Evolutionary conservation across 169 alveolate species (phyloP).

Genomic region (Plasmodium knowlesi): DNA sequence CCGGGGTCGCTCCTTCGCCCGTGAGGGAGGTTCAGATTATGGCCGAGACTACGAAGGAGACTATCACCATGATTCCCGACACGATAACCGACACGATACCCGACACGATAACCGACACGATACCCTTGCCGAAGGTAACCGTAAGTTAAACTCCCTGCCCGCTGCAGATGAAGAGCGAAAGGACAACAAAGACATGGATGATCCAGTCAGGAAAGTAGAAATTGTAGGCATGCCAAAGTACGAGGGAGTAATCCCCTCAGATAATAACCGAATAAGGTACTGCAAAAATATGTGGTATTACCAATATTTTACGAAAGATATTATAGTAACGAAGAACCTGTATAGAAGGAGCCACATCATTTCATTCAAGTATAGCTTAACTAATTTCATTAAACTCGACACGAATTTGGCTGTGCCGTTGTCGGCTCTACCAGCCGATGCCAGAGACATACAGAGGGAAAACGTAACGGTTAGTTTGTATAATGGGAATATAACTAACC

Average conservation of each 20-base stretch:
- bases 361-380: constrained; percentile 30
- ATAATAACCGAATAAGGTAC: constrained; percentile 28
- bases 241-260: constrained; percentile 75
- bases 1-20: neutral
- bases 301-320: constrained; percentile 66
- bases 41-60: neutral
- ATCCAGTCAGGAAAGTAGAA: neutral
- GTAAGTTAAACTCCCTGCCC: neutral
- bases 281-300: constrained; percentile 63
- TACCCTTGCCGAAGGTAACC: neutral
- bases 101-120: neutral
- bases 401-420: constrained; percentile 59
- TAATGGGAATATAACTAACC: constrained; percentile 41
- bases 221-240: constrained; percentile 65
- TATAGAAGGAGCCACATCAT: constrained; percentile 45
- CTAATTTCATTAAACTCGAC: constrained; percentile 43
- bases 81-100: neutral
- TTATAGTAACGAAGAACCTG: neutral
- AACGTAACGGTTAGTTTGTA: constrained; percentile 47
- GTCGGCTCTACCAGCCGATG: constrained; percentile 71
- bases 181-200: neutral
- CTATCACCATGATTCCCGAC: too few species aligned
- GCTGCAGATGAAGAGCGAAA: neutral
- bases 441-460: constrained; percentile 42
- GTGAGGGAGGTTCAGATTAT: neutral